Conservation (phyloP, 78 protist genomes). For the Speleostelium caveatum region DNA sequence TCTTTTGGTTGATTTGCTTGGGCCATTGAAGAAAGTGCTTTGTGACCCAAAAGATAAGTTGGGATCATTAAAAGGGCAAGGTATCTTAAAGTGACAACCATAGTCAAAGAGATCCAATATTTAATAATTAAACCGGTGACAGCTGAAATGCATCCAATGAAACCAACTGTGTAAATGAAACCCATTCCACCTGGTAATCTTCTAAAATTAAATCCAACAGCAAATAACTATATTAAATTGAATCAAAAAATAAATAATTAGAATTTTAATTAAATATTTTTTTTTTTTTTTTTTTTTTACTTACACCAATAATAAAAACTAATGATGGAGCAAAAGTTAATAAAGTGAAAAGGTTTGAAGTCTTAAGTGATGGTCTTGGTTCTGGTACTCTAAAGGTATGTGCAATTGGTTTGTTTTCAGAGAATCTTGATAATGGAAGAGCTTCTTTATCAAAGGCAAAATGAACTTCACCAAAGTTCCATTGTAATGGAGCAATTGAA, state of each 20-base stretch:
- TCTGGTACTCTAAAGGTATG: conserved; percentile 23
- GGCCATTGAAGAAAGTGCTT: conserved; percentile 12
- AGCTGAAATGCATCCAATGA: conserved; percentile 27
- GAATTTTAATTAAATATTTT: too few species aligned
- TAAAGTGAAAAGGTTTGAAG: conserved; percentile 21
- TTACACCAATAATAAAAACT: conserved; percentile 37
- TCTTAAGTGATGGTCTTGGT: conserved; percentile 27
- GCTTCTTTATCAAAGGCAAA: neutral
- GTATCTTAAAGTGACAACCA: conserved; percentile 53
- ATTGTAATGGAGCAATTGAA: conserved; percentile 23
- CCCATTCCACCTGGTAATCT: conserved; percentile 50
- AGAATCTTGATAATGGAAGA: neutral
- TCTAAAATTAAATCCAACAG: conserved; percentile 16
- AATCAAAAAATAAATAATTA: too few species aligned
- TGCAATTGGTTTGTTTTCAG: conserved; percentile 25
- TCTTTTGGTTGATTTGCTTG: neutral
- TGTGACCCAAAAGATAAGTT: conserved; percentile 60
- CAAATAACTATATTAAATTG: too few species aligned
- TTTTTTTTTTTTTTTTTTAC: too few species aligned
- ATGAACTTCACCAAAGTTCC: conserved; percentile 24
- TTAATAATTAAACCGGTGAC: conserved; percentile 17
- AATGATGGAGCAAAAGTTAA: conserved; percentile 36
- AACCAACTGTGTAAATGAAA: conserved; percentile 33
- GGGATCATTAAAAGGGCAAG: conserved; percentile 53
- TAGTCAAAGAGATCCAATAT: conserved; percentile 39